Evolutionary conservation across 306 rosid genomes (phyloP), one percentile per base, ranked within the genome.

Genomic region (Hippophae tibetana): DNA sequence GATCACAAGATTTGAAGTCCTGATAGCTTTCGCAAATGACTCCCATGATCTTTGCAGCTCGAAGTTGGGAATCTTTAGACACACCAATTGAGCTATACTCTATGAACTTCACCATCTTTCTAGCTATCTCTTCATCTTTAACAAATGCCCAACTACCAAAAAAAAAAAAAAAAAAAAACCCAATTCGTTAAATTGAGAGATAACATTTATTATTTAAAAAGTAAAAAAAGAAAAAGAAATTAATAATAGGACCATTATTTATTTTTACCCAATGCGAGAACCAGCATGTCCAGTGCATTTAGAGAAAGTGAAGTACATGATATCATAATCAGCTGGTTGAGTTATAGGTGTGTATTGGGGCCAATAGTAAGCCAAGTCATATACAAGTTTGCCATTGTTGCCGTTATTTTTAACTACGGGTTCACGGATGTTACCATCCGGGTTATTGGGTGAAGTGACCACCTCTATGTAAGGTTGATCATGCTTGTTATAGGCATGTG

Each of bases 211-310:
- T 46, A 9, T 46, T 46, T 13, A 3, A 46, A 9, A 46, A 46
- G 13, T 46, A 9, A 46, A 13, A 46, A 9, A 9, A 9, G 9
- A 8, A 6, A 8, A 6, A 46, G 9, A 8, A 5, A 9, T 9
- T 46, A 46, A 46, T 46, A 9, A 46, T 5, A 46, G 13, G 10
- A n/a, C 10, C 13, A 31, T 4, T 31, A 31, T 7, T 40, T 76
- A 31, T 7, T 40, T 76, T 71, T 3, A 90, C 97, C 96, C 97
- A 6, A 90, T 72, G 13, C 97, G 89, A 2, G 96, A 90, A 42
- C 95, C 96, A 10, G 86, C 97, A 69, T 90, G 96, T 6, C 97
- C 97, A 0, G 95, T 87, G 80, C 89, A 76, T 62, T 90, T 90
- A 63, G 97, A 90, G 52, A 81, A 79, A n/a, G 97, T 90, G 72